Conservation (phyloP, 2,329 filamentous ascomycete genomes). For the Onygenales sp. region DNA sequence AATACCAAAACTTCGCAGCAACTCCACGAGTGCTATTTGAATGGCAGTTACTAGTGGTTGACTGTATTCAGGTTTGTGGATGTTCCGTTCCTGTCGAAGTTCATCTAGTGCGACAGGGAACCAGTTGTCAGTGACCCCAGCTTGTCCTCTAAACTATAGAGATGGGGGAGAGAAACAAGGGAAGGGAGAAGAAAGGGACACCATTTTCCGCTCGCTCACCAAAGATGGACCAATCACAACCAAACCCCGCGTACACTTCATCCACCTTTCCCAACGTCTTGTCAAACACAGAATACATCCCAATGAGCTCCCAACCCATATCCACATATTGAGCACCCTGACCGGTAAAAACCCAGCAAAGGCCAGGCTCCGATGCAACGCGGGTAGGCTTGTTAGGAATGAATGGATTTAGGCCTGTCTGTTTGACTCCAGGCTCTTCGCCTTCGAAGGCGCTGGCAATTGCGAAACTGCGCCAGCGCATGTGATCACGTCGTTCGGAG, state of each 20-base stretch:
- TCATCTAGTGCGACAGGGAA: neutral
- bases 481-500: constrained; percentile 4
- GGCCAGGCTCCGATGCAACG: neutral
- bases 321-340: constrained; percentile 13
- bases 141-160: neutral
- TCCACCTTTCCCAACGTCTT: neutral
- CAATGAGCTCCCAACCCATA: constrained; percentile 13
- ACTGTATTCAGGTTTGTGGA: constrained; percentile 5
- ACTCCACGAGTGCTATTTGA: constrained; percentile 15
- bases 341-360: constrained; percentile 12
- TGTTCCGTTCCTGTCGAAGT: constrained; percentile 16
- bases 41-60: constrained; percentile 14
- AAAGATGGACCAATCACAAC: neutral
- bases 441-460: constrained; percentile 2
- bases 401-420: neutral
- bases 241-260: neutral
- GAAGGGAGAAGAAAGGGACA: neutral
- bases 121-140: neutral
- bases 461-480: constrained; percentile 4
- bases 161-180: neutral
- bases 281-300: neutral
- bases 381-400: neutral
- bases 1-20: constrained; percentile 11
- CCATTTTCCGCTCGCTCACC: neutral
- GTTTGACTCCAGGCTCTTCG: neutral